Conservation (phyloP, 495 filamentous ascomycete genomes). For the Neurospora sp. region DNA sequence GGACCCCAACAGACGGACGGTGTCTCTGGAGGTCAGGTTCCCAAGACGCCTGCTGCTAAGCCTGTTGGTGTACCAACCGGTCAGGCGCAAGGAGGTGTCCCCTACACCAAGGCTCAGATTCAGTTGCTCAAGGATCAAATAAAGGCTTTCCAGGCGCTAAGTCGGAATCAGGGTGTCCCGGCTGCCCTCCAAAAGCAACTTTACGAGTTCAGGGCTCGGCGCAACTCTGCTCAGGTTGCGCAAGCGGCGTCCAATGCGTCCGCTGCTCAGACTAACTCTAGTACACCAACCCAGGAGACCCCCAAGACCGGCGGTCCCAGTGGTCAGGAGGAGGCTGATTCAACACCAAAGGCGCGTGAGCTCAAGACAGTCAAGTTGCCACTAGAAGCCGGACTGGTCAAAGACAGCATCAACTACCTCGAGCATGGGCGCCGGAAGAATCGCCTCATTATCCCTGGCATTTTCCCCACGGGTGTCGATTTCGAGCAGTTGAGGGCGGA, state of each 20-base stretch:
- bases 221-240: conserved; percentile 46
- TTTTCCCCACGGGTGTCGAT: conserved; percentile 81
- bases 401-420: conserved; percentile 59
- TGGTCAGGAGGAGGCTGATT: conserved; percentile 19
- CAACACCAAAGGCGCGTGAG: conserved; percentile 22
- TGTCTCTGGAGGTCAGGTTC: background rate
- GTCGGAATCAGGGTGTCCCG: conserved; percentile 71
- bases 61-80: conserved; percentile 6
- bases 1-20: conserved; percentile 13
- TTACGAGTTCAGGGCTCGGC: conserved; percentile 57
- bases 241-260: conserved; percentile 31
- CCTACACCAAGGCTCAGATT: conserved; percentile 63
- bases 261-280: conserved; percentile 37
- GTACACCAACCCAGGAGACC: conserved; percentile 41
- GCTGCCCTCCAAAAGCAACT: conserved; percentile 62
- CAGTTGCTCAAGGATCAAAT: conserved; percentile 66
- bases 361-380: conserved; percentile 57
- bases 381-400: conserved; percentile 41
- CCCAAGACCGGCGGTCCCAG: conserved; percentile 23
- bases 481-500: conserved; percentile 73
- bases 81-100: conserved; percentile 12
- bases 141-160: conserved; percentile 67
- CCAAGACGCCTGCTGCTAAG: conserved; percentile 33
- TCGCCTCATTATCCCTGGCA: conserved; percentile 67
- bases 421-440: conserved; percentile 63